Base-by-base conservation (phyloP, 139 green algal species). In the Asterochloris erici region DNA sequence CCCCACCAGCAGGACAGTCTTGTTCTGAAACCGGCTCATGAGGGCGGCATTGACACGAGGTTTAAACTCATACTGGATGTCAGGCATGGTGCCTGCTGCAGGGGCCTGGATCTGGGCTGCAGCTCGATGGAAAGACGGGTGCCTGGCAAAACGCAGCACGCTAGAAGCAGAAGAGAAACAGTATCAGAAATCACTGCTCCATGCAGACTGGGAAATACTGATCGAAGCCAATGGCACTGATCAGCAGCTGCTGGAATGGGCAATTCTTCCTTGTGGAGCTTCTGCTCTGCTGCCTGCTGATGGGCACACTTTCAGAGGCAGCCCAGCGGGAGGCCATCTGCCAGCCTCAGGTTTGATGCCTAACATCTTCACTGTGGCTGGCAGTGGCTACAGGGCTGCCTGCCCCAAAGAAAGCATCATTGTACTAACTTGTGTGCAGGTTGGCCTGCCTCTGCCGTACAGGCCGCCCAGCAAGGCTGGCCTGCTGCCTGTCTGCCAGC, bases 11-110 rank as follows among this genome's bases (percentile, higher is more conserved):
- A 73, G 79, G 26, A 94, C 91, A 38, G 83, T 88, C 73, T 89
- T 91, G 61, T 88, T 84, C 12, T 88, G 66, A 69, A 84, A 92
- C 27, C 83, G 73, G 6, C 38, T 60, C 75, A 94, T 81, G 47
- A 89, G 64, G 47, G 89, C 79, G 27, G 71, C 86, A 73, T 92
- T 92, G 38, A 94, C 91, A 16, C 87, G 83, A 13, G 90, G 90
- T 26, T 62, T 73, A 9, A 64, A 23, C 26, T 81, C 77, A 14
- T 38, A 74, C n/a, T 47, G 19, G 66, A 71, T 26, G 66, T 71
- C 38, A 54, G 66, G 66, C 17, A 71, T 21, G 19, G 19, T 71
- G 19, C 21, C 17, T 26, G 9, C 66, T 71, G 66, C 17, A 9
- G 66, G 66, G 17, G 19, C 21, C 19, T 26, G 21, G 21, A 23